These are phyloP conservation scores for Kitagawia praeruptora DNA, from an alignment of 129 eudicot species.

Conservation along the genomic window DNA sequence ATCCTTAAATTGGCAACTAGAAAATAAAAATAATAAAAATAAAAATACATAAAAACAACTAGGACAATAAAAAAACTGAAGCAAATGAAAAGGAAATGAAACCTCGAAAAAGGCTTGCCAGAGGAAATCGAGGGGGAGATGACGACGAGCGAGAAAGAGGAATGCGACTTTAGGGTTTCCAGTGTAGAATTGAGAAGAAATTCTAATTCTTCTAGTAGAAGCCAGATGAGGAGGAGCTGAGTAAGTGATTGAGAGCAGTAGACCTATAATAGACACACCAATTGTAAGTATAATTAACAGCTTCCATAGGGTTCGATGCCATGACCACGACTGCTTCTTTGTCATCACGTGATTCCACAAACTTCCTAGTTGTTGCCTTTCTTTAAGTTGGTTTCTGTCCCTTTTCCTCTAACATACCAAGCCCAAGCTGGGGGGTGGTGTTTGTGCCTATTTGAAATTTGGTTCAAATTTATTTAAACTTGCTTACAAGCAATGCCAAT, in stretches of 20 bases:
- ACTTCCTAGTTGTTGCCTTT: no score
- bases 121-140: conserved; percentile 86
- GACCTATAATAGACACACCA: conserved; percentile 28
- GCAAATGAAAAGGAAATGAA: no score
- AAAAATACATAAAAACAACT: no score
- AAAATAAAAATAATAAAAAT: no score
- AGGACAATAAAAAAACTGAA: no score
- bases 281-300: conserved; percentile 32
- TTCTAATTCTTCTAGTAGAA: conserved; percentile 29
- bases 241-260: conserved; percentile 27
- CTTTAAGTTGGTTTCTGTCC: no score
- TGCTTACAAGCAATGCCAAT: no score
- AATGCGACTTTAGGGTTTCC: conserved; percentile 74
- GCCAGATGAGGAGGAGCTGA: conserved; percentile 12
- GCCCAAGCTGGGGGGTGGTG: no score
- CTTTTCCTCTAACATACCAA: no score
- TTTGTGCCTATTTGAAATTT: no score
- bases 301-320: conserved; percentile 17
- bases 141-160: conserved; percentile 53
- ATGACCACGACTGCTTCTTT: conserved; percentile 18
- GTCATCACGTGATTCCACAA: conserved; percentile 11
- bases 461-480: no score
- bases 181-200: conserved; percentile 16
- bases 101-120: conserved; percentile 92
- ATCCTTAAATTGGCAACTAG: no score